Evolutionary conservation across 768 basidiomycete genomes (phyloP), one percentile per base, ranked within the genome.

Genomic region (Collybia sordida): DNA sequence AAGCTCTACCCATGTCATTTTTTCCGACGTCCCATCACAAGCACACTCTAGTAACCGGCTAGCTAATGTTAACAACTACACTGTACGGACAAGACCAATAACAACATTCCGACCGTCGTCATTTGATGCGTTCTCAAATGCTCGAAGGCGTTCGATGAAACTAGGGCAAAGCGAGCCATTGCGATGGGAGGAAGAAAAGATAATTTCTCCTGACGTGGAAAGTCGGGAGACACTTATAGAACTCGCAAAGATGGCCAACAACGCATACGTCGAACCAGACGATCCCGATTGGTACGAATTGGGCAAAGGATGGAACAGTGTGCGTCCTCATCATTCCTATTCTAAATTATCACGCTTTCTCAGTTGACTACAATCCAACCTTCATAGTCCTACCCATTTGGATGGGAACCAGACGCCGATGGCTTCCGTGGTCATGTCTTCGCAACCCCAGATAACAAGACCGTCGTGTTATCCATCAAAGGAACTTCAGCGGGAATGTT

Each of bases 231-330:
- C 90, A 2, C 70, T 98, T 24, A 73, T 90, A 27, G 72, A 82
- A 51, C 78, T 99, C 41, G 96, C 94, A 8, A 97, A 93, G 81
- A 98, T 99, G 91, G 82, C 92, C 35, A 90, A 86, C 60, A 93
- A 98, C 62, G 93, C 96, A 42, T 98, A 98, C 71, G 68, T 87
- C 14, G 61, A 73, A 9, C 82, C 82, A 0, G 74, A 76, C 6
- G 82, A 87, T 48, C 51, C 67, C 5, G 78, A 64, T 1, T 98
- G 96, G 96, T 96, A 91, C 64, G 82, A 88, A 41, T 59, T 94
- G 39, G 77, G 73, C 1, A 77, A 73, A 0, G 61, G 74, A 1
- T 98, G 88, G 88, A 83, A 82, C 63, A 68, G 68, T 6, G 78
- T 80, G 56, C 56, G 75, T 49, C 34, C 45, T 25, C 23, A 19